A percentile compares a stretch with the other conserved stretches of the same genome.
phyloP scores from a whole-genome alignment of 1,284 basidiomycete genomes.

The Taiwanofungus camphoratus region DNA sequence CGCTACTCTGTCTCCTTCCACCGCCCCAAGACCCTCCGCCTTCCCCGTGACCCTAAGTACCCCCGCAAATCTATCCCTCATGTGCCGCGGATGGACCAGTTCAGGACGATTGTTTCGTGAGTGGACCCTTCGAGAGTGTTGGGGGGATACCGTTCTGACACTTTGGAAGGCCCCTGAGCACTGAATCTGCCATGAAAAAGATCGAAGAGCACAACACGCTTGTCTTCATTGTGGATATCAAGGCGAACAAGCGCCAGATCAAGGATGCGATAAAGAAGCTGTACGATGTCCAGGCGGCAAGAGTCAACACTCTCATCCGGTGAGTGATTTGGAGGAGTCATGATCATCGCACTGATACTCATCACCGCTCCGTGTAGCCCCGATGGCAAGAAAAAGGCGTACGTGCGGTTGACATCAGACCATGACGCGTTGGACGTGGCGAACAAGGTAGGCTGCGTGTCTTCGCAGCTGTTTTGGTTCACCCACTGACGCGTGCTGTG shows the following conservation, averaged over 20 bases:
- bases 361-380: constrained; percentile 50
- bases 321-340: constrained; percentile 32
- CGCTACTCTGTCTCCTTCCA: constrained; percentile 91
- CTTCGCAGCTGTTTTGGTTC: not conserved
- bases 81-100: constrained; percentile 96
- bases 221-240: constrained; percentile 95
- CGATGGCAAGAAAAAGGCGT: constrained; percentile 99
- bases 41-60: constrained; percentile 87
- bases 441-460: constrained; percentile 74
- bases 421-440: constrained; percentile 97
- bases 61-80: constrained; percentile 92
- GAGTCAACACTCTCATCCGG: constrained; percentile 98
- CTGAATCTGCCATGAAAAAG: constrained; percentile 93
- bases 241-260: constrained; percentile 97
- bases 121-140: constrained; percentile 22
- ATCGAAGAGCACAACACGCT: constrained; percentile 99
- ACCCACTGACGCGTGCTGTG: not conserved
- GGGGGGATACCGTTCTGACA: not conserved
- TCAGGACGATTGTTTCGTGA: constrained; percentile 87
- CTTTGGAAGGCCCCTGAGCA: constrained; percentile 62
- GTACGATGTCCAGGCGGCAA: constrained; percentile 94
- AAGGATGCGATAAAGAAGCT: constrained; percentile 99
- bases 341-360: constrained; percentile 1
- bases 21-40: constrained; percentile 91
- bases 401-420: constrained; percentile 91